A percentile compares a stretch with the other conserved stretches of the same genome.
Evolutionary conservation across 2,329 filamentous ascomycete genomes (phyloP).

Genomic region (Ophiostoma populinum): DNA sequence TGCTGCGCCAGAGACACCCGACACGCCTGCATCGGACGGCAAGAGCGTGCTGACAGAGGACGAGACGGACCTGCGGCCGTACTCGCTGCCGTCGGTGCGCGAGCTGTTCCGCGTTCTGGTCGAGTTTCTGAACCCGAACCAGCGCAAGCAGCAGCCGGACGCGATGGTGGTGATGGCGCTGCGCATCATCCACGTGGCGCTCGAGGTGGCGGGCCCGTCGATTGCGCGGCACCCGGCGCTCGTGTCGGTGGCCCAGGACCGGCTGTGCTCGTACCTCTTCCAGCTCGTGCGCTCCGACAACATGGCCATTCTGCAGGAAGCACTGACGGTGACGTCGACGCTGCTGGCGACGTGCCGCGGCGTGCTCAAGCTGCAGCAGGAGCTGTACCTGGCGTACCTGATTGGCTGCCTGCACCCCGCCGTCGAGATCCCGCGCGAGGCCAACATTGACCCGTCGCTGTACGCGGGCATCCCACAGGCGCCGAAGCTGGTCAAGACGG

Average conservation of each 20-base stretch:
- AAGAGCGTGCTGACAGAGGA: conserved; percentile 13
- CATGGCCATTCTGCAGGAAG: conserved; percentile 85
- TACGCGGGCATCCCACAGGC: conserved; percentile 88
- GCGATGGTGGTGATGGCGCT: conserved; percentile 95
- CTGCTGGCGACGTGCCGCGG: conserved; percentile 77
- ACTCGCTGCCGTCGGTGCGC: conserved; percentile 83
- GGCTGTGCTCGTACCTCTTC: conserved; percentile 84
- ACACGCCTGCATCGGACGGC: too few species aligned
- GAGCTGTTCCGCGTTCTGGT: conserved; percentile 90
- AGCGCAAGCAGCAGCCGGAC: conserved; percentile 83
- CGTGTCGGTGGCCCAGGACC: conserved; percentile 77
- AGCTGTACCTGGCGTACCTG: conserved; percentile 85
- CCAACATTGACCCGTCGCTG: conserved; percentile 74
- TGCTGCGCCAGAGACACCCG: too few species aligned
- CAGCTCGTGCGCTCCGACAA: conserved; percentile 93
- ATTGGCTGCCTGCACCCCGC: conserved; percentile 85
- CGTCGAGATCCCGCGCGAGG: conserved; percentile 84
- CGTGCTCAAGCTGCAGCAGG: conserved; percentile 88
- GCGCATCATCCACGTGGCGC: conserved; percentile 88
- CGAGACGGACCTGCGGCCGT: conserved; percentile 52
- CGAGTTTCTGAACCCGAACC: conserved; percentile 83
- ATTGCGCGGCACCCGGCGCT: conserved; percentile 85
- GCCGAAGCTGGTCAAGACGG: conserved; percentile 69
- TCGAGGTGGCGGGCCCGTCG: conserved; percentile 89
- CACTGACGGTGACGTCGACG: conserved; percentile 79